Evolutionary conservation across 2,329 filamentous ascomycete genomes (phyloP), one percentile per base, ranked within the genome.

Genomic region (Penicillium sp.): DNA sequence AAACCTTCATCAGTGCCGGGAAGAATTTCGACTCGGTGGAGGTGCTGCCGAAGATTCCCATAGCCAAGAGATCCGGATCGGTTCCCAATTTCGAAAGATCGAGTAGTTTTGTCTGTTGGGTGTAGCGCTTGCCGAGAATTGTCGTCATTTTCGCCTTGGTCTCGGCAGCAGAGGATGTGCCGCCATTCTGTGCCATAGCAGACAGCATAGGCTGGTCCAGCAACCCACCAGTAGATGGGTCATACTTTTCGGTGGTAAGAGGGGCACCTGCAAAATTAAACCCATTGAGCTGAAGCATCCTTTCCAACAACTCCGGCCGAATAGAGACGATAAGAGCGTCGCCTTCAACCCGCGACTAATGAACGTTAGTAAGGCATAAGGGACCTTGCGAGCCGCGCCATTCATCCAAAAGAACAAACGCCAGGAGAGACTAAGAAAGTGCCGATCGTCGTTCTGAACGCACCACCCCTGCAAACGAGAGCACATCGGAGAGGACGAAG

Each of bases 1-100:
- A 89, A 41, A 96, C 83, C 52, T 81, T 82, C 87, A 97, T 95
- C 54, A 97, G 76, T 1, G 87, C 91, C 46, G 87, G 87, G 71
- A 97, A 96, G 54, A 95, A 87, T 67, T 96, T 98, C 55, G 85
- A 80, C 40, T 86, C 82, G 1, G 83, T 83, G 3, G 84, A 81
- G 51, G 78, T 80, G 52, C 75, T 81, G 54, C 82, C 79, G 65
- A 95, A 89, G 62, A 91, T 85, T 33, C 87, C 87, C 69, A 89
- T 82, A 37, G 79, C 75, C 46, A 82, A 75, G 5, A 97, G 78
- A 51, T 83, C 80, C 2, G 81, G 72, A 61, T 97, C 91, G 42
- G 79, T 74, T 29, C 80, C 83, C 9, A 97, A 79, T 1, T 78
- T 75, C n/a, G 88, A 89, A 9, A 98, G 80, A 63, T 95, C 83